Evolutionary conservation across 176 grass and related monocot genomes (phyloP).

Genomic region (Phyllostachys edulis): DNA sequence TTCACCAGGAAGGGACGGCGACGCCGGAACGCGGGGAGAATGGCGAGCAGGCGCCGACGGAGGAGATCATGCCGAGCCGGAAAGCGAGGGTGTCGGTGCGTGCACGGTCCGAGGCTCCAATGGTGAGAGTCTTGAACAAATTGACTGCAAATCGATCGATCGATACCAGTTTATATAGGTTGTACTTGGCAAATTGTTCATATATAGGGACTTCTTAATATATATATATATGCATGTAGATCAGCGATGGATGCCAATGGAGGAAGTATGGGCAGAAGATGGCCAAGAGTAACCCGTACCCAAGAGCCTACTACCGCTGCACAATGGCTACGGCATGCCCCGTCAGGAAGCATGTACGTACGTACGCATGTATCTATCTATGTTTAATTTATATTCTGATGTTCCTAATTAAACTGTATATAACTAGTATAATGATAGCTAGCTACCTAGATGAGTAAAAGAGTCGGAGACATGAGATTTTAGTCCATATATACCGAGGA

Average conservation of each 20-base stretch:
- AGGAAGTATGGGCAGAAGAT: slow-evolving; percentile 95
- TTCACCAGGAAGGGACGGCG: neutral
- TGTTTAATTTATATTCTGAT: too few species aligned
- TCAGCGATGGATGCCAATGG: slow-evolving; percentile 87
- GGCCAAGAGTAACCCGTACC: slow-evolving; percentile 84
- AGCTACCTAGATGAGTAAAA: too few species aligned
- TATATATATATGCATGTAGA: slow-evolving; percentile 36
- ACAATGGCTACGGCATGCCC: slow-evolving; percentile 74
- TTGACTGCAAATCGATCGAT: neutral
- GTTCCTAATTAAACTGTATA: too few species aligned
- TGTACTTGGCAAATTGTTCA: neutral
- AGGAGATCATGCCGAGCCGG: slow-evolving; percentile 45
- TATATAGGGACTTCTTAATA: neutral
- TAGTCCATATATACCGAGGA: too few species aligned
- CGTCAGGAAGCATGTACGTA: slow-evolving; percentile 74
- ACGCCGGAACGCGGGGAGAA: slow-evolving; percentile 29
- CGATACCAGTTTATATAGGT: neutral
- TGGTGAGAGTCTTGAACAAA: slow-evolving; percentile 29
- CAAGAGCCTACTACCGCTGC: slow-evolving; percentile 78
- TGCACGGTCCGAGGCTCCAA: slow-evolving; percentile 76
- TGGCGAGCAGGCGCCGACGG: slow-evolving; percentile 24
- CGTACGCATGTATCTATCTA: neutral
- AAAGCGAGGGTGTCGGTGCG: slow-evolving; percentile 80
- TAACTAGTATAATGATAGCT: too few species aligned
- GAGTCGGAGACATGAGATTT: too few species aligned